Base-by-base conservation (phyloP, 768 basidiomycete species). In the Hebeloma cylindrosporum region DNA sequence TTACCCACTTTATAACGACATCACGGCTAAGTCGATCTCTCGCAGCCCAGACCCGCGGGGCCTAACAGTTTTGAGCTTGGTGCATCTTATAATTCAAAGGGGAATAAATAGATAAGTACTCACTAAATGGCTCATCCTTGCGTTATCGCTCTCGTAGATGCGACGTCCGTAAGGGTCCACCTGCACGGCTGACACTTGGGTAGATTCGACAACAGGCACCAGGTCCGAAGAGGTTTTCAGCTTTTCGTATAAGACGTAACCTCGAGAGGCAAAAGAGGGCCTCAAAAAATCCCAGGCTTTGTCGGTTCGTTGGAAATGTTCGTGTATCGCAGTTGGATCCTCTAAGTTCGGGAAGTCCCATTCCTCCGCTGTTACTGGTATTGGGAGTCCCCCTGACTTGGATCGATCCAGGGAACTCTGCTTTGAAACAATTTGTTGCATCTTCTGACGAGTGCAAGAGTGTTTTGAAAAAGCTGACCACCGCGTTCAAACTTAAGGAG, bases 281-380 rank as follows among this genome's bases (percentile, higher is more conserved):
- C 18, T 10, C 30, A 54, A 29, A 16, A 55, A 51, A 31, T 60
- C 13, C 61, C 63, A 55, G n/a, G n/a, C n/a, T n/a, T n/a, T n/a
- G n/a, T n/a, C n/a, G n/a, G n/a, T n/a, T n/a, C n/a, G n/a, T n/a
- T n/a, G n/a, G n/a, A n/a, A n/a, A n/a, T n/a, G n/a, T n/a, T n/a
- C n/a, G n/a, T n/a, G n/a, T n/a, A n/a, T n/a, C n/a, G n/a, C n/a
- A n/a, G n/a, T n/a, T n/a, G n/a, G n/a, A n/a, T n/a, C n/a, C n/a
- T n/a, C n/a, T n/a, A n/a, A n/a, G n/a, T n/a, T n/a, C n/a, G n/a
- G n/a, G n/a, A n/a, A n/a, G n/a, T n/a, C n/a, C n/a, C n/a, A n/a
- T n/a, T n/a, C n/a, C n/a, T n/a, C n/a, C n/a, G n/a, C n/a, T n/a
- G n/a, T n/a, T n/a, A n/a, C n/a, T n/a, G n/a, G n/a, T n/a, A n/a